Evolutionary conservation across 805 yeast genomes (phyloP), one percentile per base, ranked within the genome.

Genomic region (Wickerhamomyces subpelliculosus): DNA sequence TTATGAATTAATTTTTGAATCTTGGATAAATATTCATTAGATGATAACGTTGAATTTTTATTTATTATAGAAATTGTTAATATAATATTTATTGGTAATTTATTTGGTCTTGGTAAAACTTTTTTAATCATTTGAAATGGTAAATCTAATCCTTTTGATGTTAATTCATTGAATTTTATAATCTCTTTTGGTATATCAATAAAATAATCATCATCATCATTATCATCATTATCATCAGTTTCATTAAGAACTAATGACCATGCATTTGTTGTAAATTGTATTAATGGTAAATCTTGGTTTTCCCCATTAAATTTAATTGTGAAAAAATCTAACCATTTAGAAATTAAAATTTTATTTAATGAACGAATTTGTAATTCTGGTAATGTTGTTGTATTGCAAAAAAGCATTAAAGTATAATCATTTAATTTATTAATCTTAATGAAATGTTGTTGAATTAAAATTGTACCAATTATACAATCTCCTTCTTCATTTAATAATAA

Each of bases 191-290:
- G 78, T 2, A 71, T 47, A 13, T 40, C 28, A 8, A 60, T 41
- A 12, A 49, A 38, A 12, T 49, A 35, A 32, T 56, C 52, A 9
- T 51, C 5, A n/a, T 25, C 27, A n/a, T n/a, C n/a, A n/a, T n/a
- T n/a, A n/a, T n/a, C n/a, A n/a, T n/a, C n/a, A n/a, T n/a, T n/a
- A n/a, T n/a, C n/a, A n/a, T n/a, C n/a, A n/a, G n/a, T n/a, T n/a
- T n/a, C n/a, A n/a, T n/a, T 55, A 8, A 62, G 54, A 8, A 73
- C 48, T 9, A 70, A 44, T 9, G 51, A 52, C 78, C 82, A 72
- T 1, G 70, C 68, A 44, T 69, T 77, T 1, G 70, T 62, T 1
- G 82, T 70, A 43, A 75, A 54, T 47, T 74, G 76, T 24, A 62
- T 60, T 20, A 74, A 45, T 5, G 72, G 64, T 8, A 61, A 37